phyloP scores from a whole-genome alignment of 1,284 basidiomycete species.

The Laetiporus sulphureus region DNA sequence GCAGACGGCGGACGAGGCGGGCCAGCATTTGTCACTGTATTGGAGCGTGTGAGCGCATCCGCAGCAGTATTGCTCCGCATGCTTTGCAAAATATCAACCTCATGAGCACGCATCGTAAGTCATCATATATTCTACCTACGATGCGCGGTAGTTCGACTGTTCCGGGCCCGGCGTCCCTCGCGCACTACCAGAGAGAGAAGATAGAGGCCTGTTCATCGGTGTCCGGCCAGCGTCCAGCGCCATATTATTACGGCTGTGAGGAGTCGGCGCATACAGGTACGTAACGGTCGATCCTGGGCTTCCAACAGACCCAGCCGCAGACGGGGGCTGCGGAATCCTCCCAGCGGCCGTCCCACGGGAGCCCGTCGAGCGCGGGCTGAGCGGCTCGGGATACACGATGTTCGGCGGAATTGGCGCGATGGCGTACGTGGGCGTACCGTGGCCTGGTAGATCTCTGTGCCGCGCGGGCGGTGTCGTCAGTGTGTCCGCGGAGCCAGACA shows the following conservation, averaged over 20 bases:
- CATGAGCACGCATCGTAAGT: too few relatives aligned
- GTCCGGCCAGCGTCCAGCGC: slow-evolving; percentile 11
- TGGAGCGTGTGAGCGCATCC: slow-evolving; percentile 1
- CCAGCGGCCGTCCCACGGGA: not conserved
- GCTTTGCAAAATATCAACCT: too few relatives aligned
- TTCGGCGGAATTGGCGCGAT: slow-evolving; percentile 18
- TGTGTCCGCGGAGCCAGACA: slow-evolving; percentile 21
- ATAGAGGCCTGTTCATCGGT: slow-evolving; percentile 10
- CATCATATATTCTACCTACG: slow-evolving; percentile 8
- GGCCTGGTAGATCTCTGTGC: slow-evolving; percentile 12
- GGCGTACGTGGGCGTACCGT: slow-evolving; percentile 19
- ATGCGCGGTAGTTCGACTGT: not conserved
- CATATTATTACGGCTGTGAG: slow-evolving; percentile 9
- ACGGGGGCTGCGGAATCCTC: slow-evolving; percentile 7
- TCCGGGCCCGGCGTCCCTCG: slow-evolving; percentile 5
- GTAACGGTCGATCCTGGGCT: slow-evolving; percentile 8
- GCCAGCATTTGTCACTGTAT: slow-evolving; percentile 1
- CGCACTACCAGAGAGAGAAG: slow-evolving; percentile 14
- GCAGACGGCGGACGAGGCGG: not conserved
- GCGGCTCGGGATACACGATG: slow-evolving; percentile 18
- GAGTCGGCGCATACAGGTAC: slow-evolving; percentile 9
- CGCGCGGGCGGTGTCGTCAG: slow-evolving; percentile 24
- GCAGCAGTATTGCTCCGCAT: slow-evolving; percentile 1
- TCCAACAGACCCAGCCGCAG: slow-evolving; percentile 7
- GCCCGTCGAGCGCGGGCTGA: slow-evolving; percentile 12